Conservation (phyloP, 1,284 basidiomycete species). For the Butyriboletus appendiculatus region DNA sequence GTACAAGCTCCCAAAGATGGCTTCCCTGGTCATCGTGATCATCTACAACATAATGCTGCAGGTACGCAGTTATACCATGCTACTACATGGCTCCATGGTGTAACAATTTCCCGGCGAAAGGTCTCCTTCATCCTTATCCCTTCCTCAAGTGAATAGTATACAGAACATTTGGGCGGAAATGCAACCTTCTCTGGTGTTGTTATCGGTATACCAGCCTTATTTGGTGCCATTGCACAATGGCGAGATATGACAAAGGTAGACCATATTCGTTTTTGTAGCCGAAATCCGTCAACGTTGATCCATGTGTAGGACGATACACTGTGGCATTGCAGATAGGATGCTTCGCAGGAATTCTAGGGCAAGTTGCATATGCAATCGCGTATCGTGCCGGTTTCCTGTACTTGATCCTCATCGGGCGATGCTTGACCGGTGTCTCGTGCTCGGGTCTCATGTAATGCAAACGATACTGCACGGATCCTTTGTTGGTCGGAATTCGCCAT, state of each 20-base stretch:
- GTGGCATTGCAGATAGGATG: slow-evolving; percentile 47
- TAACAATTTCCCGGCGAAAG: slow-evolving; percentile 33
- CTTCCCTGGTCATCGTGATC: slow-evolving; percentile 46
- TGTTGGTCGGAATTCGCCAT: slow-evolving; percentile 63
- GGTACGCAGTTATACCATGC: slow-evolving; percentile 29
- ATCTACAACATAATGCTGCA: slow-evolving; percentile 47
- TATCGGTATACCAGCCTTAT: slow-evolving; percentile 59
- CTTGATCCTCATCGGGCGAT: slow-evolving; percentile 50
- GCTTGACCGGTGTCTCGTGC: slow-evolving; percentile 47
- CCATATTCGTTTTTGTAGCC: not conserved
- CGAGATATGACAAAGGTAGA: slow-evolving; percentile 55
- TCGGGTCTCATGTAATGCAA: slow-evolving; percentile 55
- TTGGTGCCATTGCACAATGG: slow-evolving; percentile 44
- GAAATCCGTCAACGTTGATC: slow-evolving; percentile 1
- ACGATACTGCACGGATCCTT: slow-evolving; percentile 64
- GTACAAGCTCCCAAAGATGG: slow-evolving; percentile 46
- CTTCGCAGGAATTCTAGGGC: slow-evolving; percentile 42
- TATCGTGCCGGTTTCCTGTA: slow-evolving; percentile 49
- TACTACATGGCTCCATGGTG: too few species aligned
- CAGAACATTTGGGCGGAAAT: slow-evolving; percentile 60
- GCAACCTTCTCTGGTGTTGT: slow-evolving; percentile 68
- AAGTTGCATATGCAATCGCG: slow-evolving; percentile 47
- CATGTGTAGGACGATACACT: slow-evolving; percentile 50
- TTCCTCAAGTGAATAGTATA: slow-evolving; percentile 63
- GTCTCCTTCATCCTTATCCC: slow-evolving; percentile 67